Conservation (phyloP, 2,329 filamentous ascomycete species). For the Byssochlamys sp. region DNA sequence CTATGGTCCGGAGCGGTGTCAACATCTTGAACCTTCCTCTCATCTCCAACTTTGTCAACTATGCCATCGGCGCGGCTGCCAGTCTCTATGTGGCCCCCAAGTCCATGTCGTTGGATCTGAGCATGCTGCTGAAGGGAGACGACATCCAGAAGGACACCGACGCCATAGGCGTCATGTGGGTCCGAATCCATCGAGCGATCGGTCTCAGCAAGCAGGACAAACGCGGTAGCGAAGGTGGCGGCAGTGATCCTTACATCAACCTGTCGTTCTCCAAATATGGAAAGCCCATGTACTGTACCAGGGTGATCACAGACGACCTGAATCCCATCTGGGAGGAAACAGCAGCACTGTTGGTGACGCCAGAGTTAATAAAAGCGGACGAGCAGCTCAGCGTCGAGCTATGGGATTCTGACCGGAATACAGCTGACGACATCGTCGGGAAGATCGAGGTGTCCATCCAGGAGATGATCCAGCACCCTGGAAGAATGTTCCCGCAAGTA, state of each 20-base stretch:
- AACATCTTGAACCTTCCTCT: conserved; percentile 86
- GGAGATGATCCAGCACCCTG: conserved; percentile 87
- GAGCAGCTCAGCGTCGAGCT: conserved; percentile 89
- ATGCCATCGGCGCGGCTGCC: conserved; percentile 76
- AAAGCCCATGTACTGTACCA: conserved; percentile 94
- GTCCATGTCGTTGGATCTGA: conserved; percentile 81
- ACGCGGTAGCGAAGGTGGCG: conserved; percentile 71
- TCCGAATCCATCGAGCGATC: conserved; percentile 78
- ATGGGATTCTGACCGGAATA: conserved; percentile 90
- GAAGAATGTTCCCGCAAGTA: conserved; percentile 81
- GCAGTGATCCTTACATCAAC: conserved; percentile 91
- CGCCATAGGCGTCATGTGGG: conserved; percentile 80
- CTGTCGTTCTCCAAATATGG: conserved; percentile 91
- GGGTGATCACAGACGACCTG: conserved; percentile 87
- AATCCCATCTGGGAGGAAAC: conserved; percentile 90
- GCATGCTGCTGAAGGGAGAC: conserved; percentile 82
- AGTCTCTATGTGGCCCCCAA: conserved; percentile 92
- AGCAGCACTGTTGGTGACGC: conserved; percentile 72
- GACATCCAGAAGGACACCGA: conserved; percentile 77
- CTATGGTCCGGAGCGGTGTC: conserved; percentile 81
- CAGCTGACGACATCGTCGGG: conserved; percentile 87
- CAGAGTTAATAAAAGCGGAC: conserved; percentile 82
- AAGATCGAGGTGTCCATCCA: conserved; percentile 90
- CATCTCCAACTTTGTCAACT: conserved; percentile 95
- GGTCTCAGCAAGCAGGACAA: conserved; percentile 85